phyloP scores from a whole-genome alignment of 441 rosid species.

The Mallotus japonicus region DNA sequence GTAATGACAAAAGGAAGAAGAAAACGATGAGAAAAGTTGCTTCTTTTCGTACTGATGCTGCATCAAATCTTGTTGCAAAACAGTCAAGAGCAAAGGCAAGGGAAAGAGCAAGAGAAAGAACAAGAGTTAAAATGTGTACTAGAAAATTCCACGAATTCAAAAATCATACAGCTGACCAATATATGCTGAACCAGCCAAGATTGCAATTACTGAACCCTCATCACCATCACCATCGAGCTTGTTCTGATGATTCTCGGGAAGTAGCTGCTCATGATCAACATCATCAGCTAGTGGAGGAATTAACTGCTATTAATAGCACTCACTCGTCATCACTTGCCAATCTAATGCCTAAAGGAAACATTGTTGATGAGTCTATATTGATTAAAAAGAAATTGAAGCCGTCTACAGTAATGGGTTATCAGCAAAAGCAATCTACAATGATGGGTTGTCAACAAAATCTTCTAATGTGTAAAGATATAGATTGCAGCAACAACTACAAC shows the following conservation, averaged over 20 bases:
- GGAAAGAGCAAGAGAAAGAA: conserved; percentile 53
- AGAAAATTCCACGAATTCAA: conserved; percentile 21
- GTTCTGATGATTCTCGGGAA: conserved; percentile 9
- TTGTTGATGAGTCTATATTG: conserved; percentile 28
- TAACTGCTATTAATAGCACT: not conserved
- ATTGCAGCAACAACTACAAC: conserved; percentile 26
- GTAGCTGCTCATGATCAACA: conserved; percentile 22
- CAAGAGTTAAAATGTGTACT: conserved; percentile 37
- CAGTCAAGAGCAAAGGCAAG: conserved; percentile 60
- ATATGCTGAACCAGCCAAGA: conserved; percentile 22
- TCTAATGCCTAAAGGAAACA: conserved; percentile 16
- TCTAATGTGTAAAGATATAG: conserved; percentile 33
- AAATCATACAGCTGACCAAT: conserved; percentile 18
- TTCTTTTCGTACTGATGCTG: not conserved
- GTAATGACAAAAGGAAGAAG: conserved; percentile 25
- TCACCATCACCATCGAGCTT: conserved; percentile 19
- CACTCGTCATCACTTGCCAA: conserved; percentile 1
- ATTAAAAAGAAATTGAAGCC: conserved; percentile 35
- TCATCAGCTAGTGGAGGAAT: conserved; percentile 26
- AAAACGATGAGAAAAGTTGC: conserved; percentile 26
- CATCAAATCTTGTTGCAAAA: conserved; percentile 23
- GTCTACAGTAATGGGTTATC: conserved; percentile 21
- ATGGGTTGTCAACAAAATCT: conserved; percentile 34
- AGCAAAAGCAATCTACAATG: conserved; percentile 15
- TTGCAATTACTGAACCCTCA: conserved; percentile 6